Evolutionary conservation across 352 stramenopile species (phyloP).

Genomic region (Thalassiosira ordinaria): DNA sequence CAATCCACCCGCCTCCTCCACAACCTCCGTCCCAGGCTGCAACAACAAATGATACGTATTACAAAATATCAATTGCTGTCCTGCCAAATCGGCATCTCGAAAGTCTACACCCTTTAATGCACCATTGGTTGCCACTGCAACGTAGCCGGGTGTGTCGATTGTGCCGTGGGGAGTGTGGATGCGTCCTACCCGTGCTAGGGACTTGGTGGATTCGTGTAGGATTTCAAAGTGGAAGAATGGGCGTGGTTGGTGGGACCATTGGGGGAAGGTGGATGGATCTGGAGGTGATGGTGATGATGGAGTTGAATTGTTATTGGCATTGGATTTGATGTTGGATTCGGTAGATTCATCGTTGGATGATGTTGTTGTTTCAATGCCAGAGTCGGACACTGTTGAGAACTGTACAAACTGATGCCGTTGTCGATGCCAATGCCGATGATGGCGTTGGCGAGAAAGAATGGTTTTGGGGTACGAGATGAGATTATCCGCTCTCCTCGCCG

Average conservation of each 20-base stretch:
- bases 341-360: background rate
- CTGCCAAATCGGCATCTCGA: conserved; percentile 65
- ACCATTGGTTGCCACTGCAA: conserved; percentile 87
- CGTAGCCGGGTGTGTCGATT: conserved; percentile 87
- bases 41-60: conserved; percentile 91
- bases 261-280: conserved; percentile 68
- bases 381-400: background rate
- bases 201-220: conserved; percentile 82
- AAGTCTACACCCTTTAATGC: conserved; percentile 85
- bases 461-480: background rate
- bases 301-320: background rate
- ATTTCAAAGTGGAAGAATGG: conserved; percentile 86
- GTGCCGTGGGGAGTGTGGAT: conserved; percentile 87
- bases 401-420: background rate
- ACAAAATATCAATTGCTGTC: conserved; percentile 86
- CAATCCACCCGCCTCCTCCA: conserved; percentile 86
- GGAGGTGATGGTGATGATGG: conserved; percentile 30
- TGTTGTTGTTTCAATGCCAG: background rate
- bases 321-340: background rate
- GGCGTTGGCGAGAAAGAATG: background rate
- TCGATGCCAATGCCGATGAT: no score
- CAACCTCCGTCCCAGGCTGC: conserved; percentile 86
- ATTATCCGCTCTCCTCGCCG: background rate
- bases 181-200: conserved; percentile 81
- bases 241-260: conserved; percentile 68